A percentile compares a stretch with the other conserved stretches of the same genome.
Conservation (phyloP, 768 basidiomycete species). For the Tylopilus vinaceipallidus region DNA sequence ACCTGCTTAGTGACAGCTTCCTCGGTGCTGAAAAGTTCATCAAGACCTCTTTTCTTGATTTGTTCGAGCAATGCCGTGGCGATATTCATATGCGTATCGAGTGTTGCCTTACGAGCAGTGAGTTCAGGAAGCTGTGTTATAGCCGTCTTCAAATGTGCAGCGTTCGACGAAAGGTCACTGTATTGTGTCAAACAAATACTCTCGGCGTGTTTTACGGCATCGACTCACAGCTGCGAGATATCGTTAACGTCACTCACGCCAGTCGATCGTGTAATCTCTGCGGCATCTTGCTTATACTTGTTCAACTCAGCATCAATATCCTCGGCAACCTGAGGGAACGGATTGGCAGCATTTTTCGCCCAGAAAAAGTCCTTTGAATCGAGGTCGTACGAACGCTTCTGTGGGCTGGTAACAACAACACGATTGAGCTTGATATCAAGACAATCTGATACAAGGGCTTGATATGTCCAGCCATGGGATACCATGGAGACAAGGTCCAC, state of each 20-base stretch:
- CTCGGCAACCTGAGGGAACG: conserved; percentile 98
- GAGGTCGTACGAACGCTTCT: conserved; percentile 86
- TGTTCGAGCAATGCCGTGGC: conserved; percentile 93
- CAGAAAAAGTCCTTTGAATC: conserved; percentile 99
- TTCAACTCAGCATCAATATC: conserved; percentile 92
- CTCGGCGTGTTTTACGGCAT: neutral
- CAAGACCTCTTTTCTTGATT: conserved; percentile 91
- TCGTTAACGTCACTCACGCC: conserved; percentile 96
- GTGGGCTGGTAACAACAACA: conserved; percentile 76
- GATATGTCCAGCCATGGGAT: conserved; percentile 98
- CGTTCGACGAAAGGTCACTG: conserved; percentile 88
- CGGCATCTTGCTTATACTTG: conserved; percentile 93
- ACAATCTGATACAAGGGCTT: conserved; percentile 96
- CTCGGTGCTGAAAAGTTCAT: conserved; percentile 96
- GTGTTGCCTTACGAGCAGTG: conserved; percentile 92
- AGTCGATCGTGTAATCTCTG: conserved; percentile 93
- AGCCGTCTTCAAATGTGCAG: conserved; percentile 91
- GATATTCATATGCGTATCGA: conserved; percentile 99
- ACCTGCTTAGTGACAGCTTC: conserved; percentile 89
- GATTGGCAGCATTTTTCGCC: conserved; percentile 92
- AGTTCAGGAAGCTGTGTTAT: conserved; percentile 96
- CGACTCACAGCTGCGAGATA: conserved; percentile 83
- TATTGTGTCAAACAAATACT: conserved; percentile 8
- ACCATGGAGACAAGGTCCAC: conserved; percentile 92
- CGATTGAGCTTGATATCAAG: conserved; percentile 96